Evolutionary conservation across 2,329 filamentous ascomycete species (phyloP), one percentile per base, ranked within the genome.

Genomic region (Colletotrichum sp.): DNA sequence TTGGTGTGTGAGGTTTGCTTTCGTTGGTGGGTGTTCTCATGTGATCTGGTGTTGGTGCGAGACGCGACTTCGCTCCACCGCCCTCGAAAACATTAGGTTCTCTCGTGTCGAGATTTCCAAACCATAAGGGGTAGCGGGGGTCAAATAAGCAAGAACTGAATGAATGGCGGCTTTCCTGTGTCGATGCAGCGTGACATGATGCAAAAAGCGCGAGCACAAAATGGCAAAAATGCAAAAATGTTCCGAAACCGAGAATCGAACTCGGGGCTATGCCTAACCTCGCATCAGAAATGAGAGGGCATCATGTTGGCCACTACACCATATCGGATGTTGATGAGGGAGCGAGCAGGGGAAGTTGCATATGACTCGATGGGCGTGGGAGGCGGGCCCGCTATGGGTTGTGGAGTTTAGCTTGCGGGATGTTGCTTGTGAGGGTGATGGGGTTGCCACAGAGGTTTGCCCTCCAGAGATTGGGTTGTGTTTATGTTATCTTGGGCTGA

Each of bases 301-400:
- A 75, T 75, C 69, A 75, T 75, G 72, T 75, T 75, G 62, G 72
- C 69, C 69, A 75, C 72, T 75, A 72, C 72, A 72, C 72, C 69
- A 72, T 72, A 72, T 75, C 72, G 72, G 72, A 74, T 62, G 3
- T 69, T 8, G 26, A 16, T 32, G 32, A 0, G 8, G 4, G 6
- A 4, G 0, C 1, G 1, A 5, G 28, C 8, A 12, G 28, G n/a
- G 28, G 18, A 24, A 61, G 18, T 24, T 61, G 28, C 9, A n/a
- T 24, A 61, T 61, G 30, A 61, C 16, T 61, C 30, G 18, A 32
- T 6, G 58, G 8, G 18, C 28, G 28, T 52, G 2, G 7, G 18
- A 6, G 58, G 58, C 30, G 58, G 58, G 30, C 16, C 18, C 30
- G 9, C 5, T 16, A 7, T 16, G 58, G 28, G 18, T 36, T 60